Percentiles rank a stretch among this genome's conserved stretches.
Evolutionary conservation across 108 stramenopile genomes (phyloP).

Genomic region (Mediolabrus comicus): DNA sequence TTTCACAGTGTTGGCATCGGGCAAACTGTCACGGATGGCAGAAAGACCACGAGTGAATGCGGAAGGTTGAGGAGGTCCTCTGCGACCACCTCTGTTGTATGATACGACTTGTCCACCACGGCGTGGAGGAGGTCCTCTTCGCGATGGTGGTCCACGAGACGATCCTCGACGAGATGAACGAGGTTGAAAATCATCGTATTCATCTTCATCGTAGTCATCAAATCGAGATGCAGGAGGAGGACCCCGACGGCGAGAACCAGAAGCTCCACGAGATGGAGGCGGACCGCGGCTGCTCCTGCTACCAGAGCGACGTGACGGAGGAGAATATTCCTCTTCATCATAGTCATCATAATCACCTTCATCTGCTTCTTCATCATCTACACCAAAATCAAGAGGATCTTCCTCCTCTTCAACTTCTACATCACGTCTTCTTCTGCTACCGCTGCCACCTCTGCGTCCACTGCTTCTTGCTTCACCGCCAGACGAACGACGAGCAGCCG

Average conservation of each 20-base stretch:
- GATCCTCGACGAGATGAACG: conserved; percentile 14
- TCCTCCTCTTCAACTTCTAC: conserved; percentile 40
- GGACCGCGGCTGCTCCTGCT: background rate
- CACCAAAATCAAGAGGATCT: conserved; percentile 44
- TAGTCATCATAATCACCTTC: conserved; percentile 40
- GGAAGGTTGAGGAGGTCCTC: conserved; percentile 47
- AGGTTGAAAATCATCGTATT: conserved; percentile 3
- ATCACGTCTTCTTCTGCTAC: conserved; percentile 39
- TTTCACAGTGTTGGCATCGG: conserved; percentile 63
- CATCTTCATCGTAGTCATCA: conserved; percentile 19
- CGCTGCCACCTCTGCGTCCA: conserved; percentile 1
- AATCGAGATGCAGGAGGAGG: conserved; percentile 5
- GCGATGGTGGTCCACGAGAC: conserved; percentile 1
- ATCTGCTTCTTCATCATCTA: conserved; percentile 54
- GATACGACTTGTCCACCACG: conserved; percentile 52
- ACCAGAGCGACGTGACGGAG: background rate
- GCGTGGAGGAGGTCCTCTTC: conserved; percentile 9
- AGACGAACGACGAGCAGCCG: conserved; percentile 15
- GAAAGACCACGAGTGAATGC: conserved; percentile 75
- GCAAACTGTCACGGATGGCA: conserved; percentile 68
- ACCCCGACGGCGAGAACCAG: conserved; percentile 13
- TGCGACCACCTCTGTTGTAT: conserved; percentile 38
- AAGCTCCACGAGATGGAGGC: background rate
- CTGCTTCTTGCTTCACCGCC: conserved; percentile 4
- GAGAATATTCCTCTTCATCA: conserved; percentile 5